Base-by-base conservation (phyloP, 352 stramenopile genomes). In the Phytophthora colocasiae region DNA sequence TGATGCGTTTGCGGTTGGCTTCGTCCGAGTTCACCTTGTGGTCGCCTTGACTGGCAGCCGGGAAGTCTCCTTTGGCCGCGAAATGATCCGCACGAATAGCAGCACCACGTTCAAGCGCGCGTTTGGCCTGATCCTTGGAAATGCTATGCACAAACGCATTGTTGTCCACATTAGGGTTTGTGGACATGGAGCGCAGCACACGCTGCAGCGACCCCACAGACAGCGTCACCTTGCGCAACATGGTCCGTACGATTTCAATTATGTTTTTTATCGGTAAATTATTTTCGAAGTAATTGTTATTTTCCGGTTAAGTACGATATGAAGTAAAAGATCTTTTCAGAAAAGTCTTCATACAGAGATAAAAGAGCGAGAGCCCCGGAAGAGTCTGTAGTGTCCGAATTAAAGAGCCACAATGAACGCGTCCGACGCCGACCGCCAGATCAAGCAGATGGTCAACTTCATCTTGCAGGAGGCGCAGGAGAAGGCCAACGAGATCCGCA, bases 381-480 rank as follows among this genome's bases (percentile, higher is more conserved):
- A 24, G 38, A 34, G 22, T 34, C 29, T 15, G 44, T 4, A 48
- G 31, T 9, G 4, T 43, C 34, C 11, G 24, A n/a, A 43, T 46
- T 19, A 41, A 34, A 22, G 34, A 67, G 66, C 14, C 62, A 81
- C 53, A 51, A 96, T 96, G 88, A 96, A 91, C 76, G 80, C 82
- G 47, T 84, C 71, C 56, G 88, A 96, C 81, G 85, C 84, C 51
- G 80, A 95, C 81, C 85, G 87, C 59, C 87, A 93, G 80, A 98
- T 98, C 80, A 92, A 97, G 67, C 93, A 98, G 81, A 98, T 98
- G 95, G 93, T 97, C 70, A 99, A 99, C 75, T 99, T 99, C 83
- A 99, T 99, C 81, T 89, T 99, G 66, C 97, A 99, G 87, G 97
- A 99, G 83, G 97, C 97, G 47, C 96, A 99, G 67, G 97, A 99